Evolutionary conservation across 257 asterid species (phyloP).

Genomic region (Nicotiana tomentosiformis): DNA sequence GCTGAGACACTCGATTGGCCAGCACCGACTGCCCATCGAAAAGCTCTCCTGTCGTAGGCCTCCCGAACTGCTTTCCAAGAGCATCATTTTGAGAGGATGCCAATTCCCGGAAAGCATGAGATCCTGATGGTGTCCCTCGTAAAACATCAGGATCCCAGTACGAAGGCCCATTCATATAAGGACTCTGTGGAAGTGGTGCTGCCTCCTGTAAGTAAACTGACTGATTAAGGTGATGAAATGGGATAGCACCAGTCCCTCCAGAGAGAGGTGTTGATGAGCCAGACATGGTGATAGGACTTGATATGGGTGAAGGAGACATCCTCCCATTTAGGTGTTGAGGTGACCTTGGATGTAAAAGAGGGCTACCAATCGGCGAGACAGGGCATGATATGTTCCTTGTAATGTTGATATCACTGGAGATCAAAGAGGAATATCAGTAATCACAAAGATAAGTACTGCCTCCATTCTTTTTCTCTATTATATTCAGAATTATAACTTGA

Average conservation of each 20-base stretch:
- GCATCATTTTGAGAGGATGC: constrained; percentile 45
- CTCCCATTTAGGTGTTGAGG: constrained; percentile 81
- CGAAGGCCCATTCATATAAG: constrained; percentile 36
- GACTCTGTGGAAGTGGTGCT: constrained; percentile 30
- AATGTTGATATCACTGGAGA: constrained; percentile 44
- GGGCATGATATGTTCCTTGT: constrained; percentile 56
- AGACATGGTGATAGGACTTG: constrained; percentile 78
- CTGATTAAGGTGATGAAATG: constrained; percentile 56
- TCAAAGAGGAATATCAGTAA: constrained; percentile 16
- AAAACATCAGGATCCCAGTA: constrained; percentile 81
- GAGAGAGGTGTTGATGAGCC: constrained; percentile 76
- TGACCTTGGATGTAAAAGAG: constrained; percentile 74
- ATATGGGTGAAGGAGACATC: constrained; percentile 89
- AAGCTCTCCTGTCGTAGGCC: constrained; percentile 40
- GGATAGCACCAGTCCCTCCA: constrained; percentile 58
- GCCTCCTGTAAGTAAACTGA: constrained; percentile 49
- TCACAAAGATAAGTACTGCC: background rate
- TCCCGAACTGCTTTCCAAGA: constrained; percentile 51
- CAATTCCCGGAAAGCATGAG: constrained; percentile 59
- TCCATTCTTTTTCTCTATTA: background rate
- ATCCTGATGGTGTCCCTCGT: constrained; percentile 50
- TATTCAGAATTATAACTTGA: background rate
- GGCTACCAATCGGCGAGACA: constrained; percentile 70
- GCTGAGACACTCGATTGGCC: constrained; percentile 81
- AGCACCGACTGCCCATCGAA: constrained; percentile 59